phyloP scores from a whole-genome alignment of 2,329 filamentous ascomycete species.

The Pestalotiopsis fici region DNA sequence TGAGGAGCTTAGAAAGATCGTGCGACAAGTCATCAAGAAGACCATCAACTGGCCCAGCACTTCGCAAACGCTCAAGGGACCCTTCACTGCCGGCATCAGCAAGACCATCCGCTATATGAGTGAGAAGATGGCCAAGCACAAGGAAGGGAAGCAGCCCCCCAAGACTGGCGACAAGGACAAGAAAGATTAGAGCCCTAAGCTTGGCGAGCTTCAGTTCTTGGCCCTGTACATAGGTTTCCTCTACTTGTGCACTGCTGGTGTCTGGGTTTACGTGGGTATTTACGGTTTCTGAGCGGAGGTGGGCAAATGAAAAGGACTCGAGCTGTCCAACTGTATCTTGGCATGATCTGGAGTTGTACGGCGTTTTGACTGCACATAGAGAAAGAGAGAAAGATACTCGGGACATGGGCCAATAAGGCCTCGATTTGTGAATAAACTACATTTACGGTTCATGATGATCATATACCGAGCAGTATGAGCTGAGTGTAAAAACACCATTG shows the following conservation, averaged over 20 bases:
- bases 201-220: not conserved
- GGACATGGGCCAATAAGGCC: not conserved
- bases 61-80: conserved; percentile 81
- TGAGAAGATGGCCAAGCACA: conserved; percentile 77
- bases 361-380: conserved; percentile 4
- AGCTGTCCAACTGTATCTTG: not conserved
- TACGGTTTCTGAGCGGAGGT: not conserved
- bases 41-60: conserved; percentile 94
- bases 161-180: not conserved
- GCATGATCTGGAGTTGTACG: conserved; percentile 6
- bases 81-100: conserved; percentile 74
- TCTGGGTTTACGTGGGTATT: conserved; percentile 1
- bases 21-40: conserved; percentile 77
- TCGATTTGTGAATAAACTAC: conserved; percentile 1
- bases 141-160: conserved; percentile 38
- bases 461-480: too few species aligned
- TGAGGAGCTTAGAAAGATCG: conserved; percentile 66
- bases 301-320: not conserved
- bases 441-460: not conserved
- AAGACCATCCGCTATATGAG: conserved; percentile 74
- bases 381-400: not conserved
- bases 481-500: too few species aligned
- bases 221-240: not conserved
- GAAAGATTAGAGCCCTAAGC: conserved; percentile 6
- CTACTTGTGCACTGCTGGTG: not conserved